Evolutionary conservation across 805 yeast genomes (phyloP), one percentile per base, ranked within the genome.

Genomic region (Kluyveromyces starmeri): DNA sequence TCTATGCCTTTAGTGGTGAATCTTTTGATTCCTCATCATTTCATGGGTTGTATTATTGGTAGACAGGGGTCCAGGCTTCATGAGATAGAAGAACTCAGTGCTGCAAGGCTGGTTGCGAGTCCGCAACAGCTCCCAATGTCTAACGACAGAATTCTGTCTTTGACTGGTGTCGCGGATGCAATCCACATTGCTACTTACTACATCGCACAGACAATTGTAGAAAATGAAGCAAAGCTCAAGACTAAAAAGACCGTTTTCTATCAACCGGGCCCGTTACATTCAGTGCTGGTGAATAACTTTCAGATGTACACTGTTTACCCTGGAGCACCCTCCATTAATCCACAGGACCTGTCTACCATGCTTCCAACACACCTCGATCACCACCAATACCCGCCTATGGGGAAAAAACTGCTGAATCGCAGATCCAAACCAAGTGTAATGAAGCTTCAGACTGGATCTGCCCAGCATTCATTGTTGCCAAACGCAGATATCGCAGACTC

Each of bases 161-260:
- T 84, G 6, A 64, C 70, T 4, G 95, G 95, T 5, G 89, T 82
- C 10, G 85, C 86, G 1, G 94, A 84, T 59, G 86, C 95, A 2
- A 72, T 85, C 27, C 94, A 83, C 51, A 82, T 83, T 45, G 95
- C 95, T 7, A 65, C 77, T 0, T 83, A 78, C 56, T 80, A 78
- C 51, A 68, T 82, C 37, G 76, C 82, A 1, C 81, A 77, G 53
- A 78, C 82, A 3, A 66, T 78, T 36, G 51, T 75, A 34, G 79
- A 75, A 43, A 78, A 77, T 49, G 70, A 71, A 41, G 44, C 35
- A 4, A 33, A 31, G 36, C 68, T 72, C 43, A 69, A 71, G 47
- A 59, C 68, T n/a, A 77, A 76, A 47, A 51, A 47, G 27, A 41
- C 57, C 11, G 43, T 54, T 4, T 54, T 51, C 25, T 55, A 54